Conservation (phyloP, 2,329 filamentous ascomycete species). For the Parastagonospora avenae region DNA sequence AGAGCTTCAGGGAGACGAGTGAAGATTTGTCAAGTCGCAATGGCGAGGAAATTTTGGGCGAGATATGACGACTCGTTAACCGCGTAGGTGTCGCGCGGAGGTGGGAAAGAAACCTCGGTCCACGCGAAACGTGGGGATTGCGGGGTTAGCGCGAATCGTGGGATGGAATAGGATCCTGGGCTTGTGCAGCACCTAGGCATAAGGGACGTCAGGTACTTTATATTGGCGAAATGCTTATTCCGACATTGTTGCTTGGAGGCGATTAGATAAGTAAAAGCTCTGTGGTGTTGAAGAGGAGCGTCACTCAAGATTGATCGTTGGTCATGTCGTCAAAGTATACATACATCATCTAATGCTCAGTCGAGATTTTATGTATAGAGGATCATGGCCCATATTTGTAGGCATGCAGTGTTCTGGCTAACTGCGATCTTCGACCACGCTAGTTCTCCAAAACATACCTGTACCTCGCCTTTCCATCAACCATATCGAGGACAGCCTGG, state of each 20-base stretch:
- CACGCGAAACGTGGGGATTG: not conserved
- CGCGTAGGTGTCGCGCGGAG: slow-evolving; percentile 15
- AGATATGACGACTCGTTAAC: slow-evolving; percentile 21
- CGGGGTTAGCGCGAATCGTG: slow-evolving; percentile 10
- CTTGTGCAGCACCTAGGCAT: too few relatives aligned
- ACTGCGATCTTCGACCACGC: not conserved
- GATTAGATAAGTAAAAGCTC: too few relatives aligned
- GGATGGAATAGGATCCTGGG: too few relatives aligned
- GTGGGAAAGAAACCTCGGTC: slow-evolving; percentile 25
- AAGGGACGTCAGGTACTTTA: too few relatives aligned
- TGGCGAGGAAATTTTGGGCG: not conserved
- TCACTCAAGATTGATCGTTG: too few relatives aligned
- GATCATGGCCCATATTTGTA: not conserved
- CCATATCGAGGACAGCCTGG: slow-evolving; percentile 62
- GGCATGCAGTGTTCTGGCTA: too few relatives aligned
- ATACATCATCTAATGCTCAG: too few relatives aligned
- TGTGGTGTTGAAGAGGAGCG: too few relatives aligned
- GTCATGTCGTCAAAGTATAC: too few relatives aligned
- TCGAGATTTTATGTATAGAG: not conserved
- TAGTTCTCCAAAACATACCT: slow-evolving; percentile 41
- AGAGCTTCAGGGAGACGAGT: not conserved
- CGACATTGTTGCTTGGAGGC: too few relatives aligned
- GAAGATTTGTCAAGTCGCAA: not conserved
- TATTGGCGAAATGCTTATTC: too few relatives aligned
- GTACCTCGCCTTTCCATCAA: slow-evolving; percentile 59